Base-by-base conservation (phyloP, 2,329 filamentous ascomycete genomes). In the Piedraia hortae region DNA sequence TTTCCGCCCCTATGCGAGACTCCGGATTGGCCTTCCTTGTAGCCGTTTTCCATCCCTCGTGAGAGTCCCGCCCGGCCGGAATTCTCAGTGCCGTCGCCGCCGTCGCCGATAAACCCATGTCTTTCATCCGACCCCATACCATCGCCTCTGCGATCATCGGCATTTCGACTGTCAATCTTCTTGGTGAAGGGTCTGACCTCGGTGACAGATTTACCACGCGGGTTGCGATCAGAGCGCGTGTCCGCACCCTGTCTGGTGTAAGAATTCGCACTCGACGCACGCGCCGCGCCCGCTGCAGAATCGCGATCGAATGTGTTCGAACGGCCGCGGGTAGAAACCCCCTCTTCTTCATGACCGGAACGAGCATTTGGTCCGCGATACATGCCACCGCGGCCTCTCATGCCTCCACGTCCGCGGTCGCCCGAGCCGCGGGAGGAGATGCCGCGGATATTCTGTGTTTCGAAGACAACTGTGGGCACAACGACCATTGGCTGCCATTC, bases 401-500 rank as follows among this genome's bases (percentile, higher is more conserved):
- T 47, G 26, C 60, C 55, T 34, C 56, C 56, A 38, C 63, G 57
- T 24, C 54, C 47, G 23, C 54, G 46, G 35, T 59, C 51, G 28
- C 61, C 56, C 23, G 59, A 57, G 34, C 57, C 28, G 10, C 28
- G 27, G 7, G 20, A n/a, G 7, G 26, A 26, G 10, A 21, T 25
- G 16, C 31, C 29, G 14, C 32, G 31, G 25, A 36, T 37, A 19
- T 33, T 32, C 19, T 34, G 75, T 1, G 85, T 91, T 42, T 75
- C 71, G 46, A 89, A 93, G 26, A 68, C 67, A 21, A 85, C 77
- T 8, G 64, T 70, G 5, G 78, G 82, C 7, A 74, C 75, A 37
- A 80, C 82, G 15, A 69, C 63, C 26, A 91, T 62, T 1, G 66
- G 59, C 26, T 74, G 66, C 82, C 85, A 93, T 38, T 78, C 74